These are phyloP conservation scores for Globisporangium barbulae DNA, from an alignment of 352 stramenopile species.

Conservation along the genomic window DNA sequence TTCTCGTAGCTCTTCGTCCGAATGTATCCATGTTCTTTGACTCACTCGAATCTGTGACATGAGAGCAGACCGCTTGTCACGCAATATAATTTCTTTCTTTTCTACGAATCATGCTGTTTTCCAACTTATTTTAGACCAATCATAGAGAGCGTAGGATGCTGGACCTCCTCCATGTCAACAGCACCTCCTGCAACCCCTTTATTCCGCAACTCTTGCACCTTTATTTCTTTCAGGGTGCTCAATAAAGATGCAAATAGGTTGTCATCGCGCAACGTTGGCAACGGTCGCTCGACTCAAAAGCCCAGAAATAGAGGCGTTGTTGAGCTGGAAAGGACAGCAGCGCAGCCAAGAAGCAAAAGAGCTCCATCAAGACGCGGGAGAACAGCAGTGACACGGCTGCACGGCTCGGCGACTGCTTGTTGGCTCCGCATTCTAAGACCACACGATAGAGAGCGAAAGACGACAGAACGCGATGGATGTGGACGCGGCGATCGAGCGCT, in stretches of 20 bases:
- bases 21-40: slow-evolving; percentile 3
- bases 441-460: not conserved
- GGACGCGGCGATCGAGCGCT: slow-evolving; percentile 67
- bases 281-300: too few relatives aligned
- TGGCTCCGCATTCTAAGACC: not conserved
- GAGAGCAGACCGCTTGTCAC: not conserved
- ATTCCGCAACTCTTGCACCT: too few relatives aligned
- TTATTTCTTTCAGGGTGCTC: too few relatives aligned
- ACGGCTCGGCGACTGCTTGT: not conserved
- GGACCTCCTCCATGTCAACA: too few relatives aligned
- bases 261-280: too few relatives aligned
- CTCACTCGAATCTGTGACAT: slow-evolving; percentile 1
- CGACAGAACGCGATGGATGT: slow-evolving; percentile 33
- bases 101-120: too few relatives aligned
- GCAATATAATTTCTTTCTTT: not conserved
- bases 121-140: too few relatives aligned
- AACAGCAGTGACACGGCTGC: not conserved
- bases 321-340: slow-evolving; percentile 18
- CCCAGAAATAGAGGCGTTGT: not conserved
- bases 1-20: not conserved
- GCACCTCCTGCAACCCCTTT: too few relatives aligned
- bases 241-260: too few relatives aligned
- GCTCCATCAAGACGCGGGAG: not conserved
- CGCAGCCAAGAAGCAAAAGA: not conserved
- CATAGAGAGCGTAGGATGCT: too few relatives aligned